phyloP scores from a whole-genome alignment of 1,284 basidiomycete genomes.

The Cutaneotrichosporon sp. region DNA sequence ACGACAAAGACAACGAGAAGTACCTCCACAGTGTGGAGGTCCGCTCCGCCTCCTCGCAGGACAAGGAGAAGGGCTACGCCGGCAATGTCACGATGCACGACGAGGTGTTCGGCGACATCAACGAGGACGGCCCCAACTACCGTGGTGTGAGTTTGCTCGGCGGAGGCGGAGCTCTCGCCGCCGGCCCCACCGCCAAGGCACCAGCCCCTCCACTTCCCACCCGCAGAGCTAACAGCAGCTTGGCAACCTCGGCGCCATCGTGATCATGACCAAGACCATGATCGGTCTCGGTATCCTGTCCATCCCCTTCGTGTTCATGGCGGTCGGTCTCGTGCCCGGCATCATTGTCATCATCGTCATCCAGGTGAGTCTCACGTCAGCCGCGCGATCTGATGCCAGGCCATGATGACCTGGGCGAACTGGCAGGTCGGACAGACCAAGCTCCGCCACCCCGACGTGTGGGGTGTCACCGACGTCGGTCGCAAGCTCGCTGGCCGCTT shows the following conservation, averaged over 20 bases:
- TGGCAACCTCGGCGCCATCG: conserved; percentile 1
- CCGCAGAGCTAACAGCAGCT: conserved; percentile 4
- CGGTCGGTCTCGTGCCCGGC: conserved; percentile 42
- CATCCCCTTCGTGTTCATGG: conserved; percentile 36
- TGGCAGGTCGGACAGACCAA: conserved; percentile 25
- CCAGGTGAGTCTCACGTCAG: conserved; percentile 31
- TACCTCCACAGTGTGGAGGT: background rate
- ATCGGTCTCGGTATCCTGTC: conserved; percentile 42
- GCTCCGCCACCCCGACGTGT: conserved; percentile 23
- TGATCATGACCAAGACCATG: conserved; percentile 27
- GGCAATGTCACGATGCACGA: background rate
- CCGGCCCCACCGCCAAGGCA: background rate
- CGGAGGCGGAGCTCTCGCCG: background rate
- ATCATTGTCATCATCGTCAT: conserved; percentile 33
- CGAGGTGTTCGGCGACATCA: conserved; percentile 34
- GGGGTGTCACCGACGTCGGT: conserved; percentile 30
- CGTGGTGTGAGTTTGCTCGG: conserved; percentile 24
- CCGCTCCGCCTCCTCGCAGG: background rate
- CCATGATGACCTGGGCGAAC: background rate
- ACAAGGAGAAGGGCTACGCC: no score
- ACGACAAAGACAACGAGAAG: background rate
- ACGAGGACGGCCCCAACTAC: conserved; percentile 32
- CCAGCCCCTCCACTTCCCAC: background rate
- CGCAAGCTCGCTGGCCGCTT: conserved; percentile 22
- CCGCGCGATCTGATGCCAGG: conserved; percentile 29